Conservation (phyloP, 1,284 basidiomycete species). For the Hemileia vastatrix region DNA sequence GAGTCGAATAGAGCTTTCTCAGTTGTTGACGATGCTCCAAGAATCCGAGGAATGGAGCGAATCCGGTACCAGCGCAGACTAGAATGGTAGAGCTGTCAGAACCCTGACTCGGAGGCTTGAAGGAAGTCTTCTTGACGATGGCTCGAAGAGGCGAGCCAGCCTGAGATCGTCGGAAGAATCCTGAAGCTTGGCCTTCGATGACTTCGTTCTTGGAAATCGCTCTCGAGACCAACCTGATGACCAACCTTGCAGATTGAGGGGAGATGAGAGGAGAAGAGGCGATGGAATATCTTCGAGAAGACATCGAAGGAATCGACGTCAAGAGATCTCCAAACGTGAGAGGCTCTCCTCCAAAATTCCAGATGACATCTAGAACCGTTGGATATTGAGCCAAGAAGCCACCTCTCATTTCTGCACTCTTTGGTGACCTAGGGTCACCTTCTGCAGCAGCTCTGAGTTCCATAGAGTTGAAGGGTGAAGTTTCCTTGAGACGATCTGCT, state of each 20-base stretch:
- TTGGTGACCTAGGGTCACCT: background rate
- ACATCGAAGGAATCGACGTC: conserved; percentile 50
- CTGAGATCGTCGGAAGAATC: background rate
- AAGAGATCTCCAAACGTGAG: conserved; percentile 49
- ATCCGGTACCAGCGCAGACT: background rate
- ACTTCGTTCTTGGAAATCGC: background rate
- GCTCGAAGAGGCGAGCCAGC: background rate
- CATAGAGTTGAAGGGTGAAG: background rate
- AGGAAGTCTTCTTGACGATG: background rate
- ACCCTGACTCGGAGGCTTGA: background rate
- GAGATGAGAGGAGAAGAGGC: conserved; percentile 50
- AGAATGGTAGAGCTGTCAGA: background rate
- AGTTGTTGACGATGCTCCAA: conserved; percentile 1
- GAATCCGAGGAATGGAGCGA: conserved; percentile 1
- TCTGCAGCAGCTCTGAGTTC: background rate
- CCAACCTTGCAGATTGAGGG: background rate
- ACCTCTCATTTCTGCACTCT: background rate
- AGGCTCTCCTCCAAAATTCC: background rate
- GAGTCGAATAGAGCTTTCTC: background rate
- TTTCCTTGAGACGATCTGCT: background rate
- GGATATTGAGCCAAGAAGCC: background rate
- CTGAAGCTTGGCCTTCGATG: background rate
- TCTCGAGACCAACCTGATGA: background rate
- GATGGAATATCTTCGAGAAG: conserved; percentile 52
- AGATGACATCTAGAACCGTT: background rate